Percentiles rank a stretch among this genome's conserved stretches.
These are phyloP conservation scores for Triticum urartu DNA, from an alignment of 176 grass and related monocot genomes.

Conservation along the genomic window DNA sequence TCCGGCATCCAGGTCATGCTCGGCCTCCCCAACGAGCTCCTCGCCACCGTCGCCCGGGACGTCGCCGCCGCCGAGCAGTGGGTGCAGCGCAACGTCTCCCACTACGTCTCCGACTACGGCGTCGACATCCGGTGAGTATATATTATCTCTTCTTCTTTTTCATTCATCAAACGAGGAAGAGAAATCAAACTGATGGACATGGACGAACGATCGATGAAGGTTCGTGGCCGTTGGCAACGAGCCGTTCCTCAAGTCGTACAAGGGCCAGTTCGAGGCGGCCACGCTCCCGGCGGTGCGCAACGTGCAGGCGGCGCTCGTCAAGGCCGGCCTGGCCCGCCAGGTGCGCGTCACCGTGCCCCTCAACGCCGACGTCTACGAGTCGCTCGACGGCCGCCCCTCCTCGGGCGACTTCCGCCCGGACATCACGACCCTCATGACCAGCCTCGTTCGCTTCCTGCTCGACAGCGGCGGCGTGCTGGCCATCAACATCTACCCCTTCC, in stretches of 20 bases:
- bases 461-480: constrained; percentile 58
- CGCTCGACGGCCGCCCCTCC: constrained; percentile 50
- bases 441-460: constrained; percentile 72
- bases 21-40: constrained; percentile 86
- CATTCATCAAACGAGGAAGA: no score
- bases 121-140: constrained; percentile 82
- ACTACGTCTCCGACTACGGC: constrained; percentile 69
- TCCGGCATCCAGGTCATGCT: constrained; percentile 93
- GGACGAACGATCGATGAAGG: neutral
- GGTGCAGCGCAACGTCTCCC: constrained; percentile 78
- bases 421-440: constrained; percentile 67
- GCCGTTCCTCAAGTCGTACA: constrained; percentile 93
- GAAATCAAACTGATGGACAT: no score
- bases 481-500: constrained; percentile 98
- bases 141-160: no score
- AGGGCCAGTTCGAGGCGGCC: constrained; percentile 55
- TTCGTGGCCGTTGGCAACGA: constrained; percentile 91
- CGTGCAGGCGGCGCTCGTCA: constrained; percentile 88
- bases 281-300: constrained; percentile 83
- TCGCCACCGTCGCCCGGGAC: constrained; percentile 44
- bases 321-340: constrained; percentile 65
- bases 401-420: constrained; percentile 78
- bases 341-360: constrained; percentile 77
- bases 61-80: constrained; percentile 75
- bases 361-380: constrained; percentile 95